Conservation (phyloP, 139 green algal genomes). For the Cymbomonas tetramitiformis region DNA sequence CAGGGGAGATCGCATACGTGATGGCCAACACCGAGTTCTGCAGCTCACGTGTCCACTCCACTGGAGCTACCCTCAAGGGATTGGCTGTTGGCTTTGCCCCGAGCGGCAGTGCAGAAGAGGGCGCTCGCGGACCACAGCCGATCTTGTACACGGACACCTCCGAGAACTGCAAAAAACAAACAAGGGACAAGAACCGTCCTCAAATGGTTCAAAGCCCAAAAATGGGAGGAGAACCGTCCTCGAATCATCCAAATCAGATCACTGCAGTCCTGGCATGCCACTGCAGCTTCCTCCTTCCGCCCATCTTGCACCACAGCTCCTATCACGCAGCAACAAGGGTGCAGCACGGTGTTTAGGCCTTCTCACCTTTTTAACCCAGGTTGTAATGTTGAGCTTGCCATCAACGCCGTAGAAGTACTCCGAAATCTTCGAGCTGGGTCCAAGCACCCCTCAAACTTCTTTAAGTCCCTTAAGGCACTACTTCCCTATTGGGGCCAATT, state of each 20-base stretch:
- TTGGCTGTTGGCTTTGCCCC: not conserved
- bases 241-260: no score
- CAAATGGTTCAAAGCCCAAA: no score
- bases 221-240: no score
- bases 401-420: constrained; percentile 81
- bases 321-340: no score
- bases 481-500: no score
- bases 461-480: no score
- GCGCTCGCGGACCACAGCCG: constrained; percentile 37
- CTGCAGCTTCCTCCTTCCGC: no score
- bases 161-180: not conserved
- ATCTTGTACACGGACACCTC: constrained; percentile 9
- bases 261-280: no score
- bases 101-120: constrained; percentile 23
- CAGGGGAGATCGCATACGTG: not conserved
- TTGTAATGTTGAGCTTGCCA: not conserved
- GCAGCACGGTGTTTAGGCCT: no score
- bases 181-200: not conserved
- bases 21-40: constrained; percentile 7
- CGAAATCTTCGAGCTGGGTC: constrained; percentile 38
- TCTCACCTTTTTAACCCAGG: no score
- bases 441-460: no score
- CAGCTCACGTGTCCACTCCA: constrained; percentile 10
- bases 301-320: no score
- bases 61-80: constrained; percentile 16